phyloP scores from a whole-genome alignment of 352 stramenopile species.

The Plasmopara muralis region DNA sequence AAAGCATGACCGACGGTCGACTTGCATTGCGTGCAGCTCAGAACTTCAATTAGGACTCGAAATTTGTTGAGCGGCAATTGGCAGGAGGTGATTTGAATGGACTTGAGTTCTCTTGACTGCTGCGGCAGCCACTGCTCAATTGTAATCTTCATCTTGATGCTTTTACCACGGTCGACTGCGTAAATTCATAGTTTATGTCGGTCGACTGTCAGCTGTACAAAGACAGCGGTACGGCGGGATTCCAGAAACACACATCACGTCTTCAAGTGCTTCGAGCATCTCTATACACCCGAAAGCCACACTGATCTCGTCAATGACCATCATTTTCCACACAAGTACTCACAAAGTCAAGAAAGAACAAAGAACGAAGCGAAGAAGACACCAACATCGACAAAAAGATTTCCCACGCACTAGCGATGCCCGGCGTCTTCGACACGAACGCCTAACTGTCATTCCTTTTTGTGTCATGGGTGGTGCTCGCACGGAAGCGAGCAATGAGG shows the following conservation, averaged over 20 bases:
- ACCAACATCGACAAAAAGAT: constrained; percentile 34
- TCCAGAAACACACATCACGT: constrained; percentile 62
- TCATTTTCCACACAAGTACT: constrained; percentile 26
- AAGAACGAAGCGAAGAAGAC: constrained; percentile 29
- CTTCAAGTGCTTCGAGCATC: constrained; percentile 77
- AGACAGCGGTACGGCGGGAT: constrained; percentile 88
- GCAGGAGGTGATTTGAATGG: constrained; percentile 33
- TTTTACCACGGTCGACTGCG: constrained; percentile 46
- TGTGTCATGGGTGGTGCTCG: constrained; percentile 63
- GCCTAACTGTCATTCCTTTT: constrained; percentile 90
- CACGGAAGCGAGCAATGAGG: constrained; percentile 2
- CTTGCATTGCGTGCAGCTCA: constrained; percentile 50
- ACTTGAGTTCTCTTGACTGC: constrained; percentile 66
- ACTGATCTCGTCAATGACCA: constrained; percentile 1
- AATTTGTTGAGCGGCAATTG: constrained; percentile 81
- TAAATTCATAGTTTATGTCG: constrained; percentile 50
- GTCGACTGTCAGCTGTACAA: constrained; percentile 85
- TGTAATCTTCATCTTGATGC: constrained; percentile 27
- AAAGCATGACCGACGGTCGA: constrained; percentile 49
- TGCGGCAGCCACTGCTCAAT: constrained; percentile 76
- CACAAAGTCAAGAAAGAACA: constrained; percentile 38
- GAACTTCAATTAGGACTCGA: constrained; percentile 63
- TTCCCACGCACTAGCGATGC: constrained; percentile 36
- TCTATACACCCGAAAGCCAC: constrained; percentile 17
- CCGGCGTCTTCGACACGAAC: constrained; percentile 86